Percentiles rank a stretch among this genome's conserved stretches.
phyloP scores from a whole-genome alignment of 164 flowering plant species.

The Aristolochia californica region DNA sequence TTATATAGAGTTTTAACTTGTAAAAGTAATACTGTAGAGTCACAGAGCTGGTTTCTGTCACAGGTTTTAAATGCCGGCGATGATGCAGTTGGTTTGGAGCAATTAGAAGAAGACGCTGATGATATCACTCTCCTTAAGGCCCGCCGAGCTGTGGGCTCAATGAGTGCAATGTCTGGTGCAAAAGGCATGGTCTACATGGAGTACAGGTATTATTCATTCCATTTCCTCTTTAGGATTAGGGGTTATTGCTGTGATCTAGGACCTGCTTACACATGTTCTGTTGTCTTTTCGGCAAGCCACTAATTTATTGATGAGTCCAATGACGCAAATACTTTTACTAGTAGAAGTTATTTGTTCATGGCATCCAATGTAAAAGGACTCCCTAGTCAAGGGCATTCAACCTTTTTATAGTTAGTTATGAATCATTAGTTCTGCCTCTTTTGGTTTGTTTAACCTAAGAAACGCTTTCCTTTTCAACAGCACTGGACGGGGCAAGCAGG shows the following conservation, averaged over 20 bases:
- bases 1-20: background rate
- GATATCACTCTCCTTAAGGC: slow-evolving; percentile 70
- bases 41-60: background rate
- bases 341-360: no score
- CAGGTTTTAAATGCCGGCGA: slow-evolving; percentile 83
- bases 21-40: background rate
- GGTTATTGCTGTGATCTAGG: no score
- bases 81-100: slow-evolving; percentile 82
- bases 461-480: slow-evolving; percentile 24
- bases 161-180: slow-evolving; percentile 96
- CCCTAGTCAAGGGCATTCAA: no score
- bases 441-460: no score
- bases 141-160: slow-evolving; percentile 56
- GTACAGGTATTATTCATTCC: slow-evolving; percentile 37
- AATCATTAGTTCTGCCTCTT: no score
- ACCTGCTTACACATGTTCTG: no score
- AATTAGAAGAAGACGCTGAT: slow-evolving; percentile 81
- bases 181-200: slow-evolving; percentile 89
- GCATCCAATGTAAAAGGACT: no score
- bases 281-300: no score
- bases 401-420: no score
- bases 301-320: no score
- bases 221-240: no score
- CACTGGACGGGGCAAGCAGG: slow-evolving; percentile 37
- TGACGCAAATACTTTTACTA: no score